phyloP scores from a whole-genome alignment of 208 protist species.

The Trypanosoma boissoni region DNA sequence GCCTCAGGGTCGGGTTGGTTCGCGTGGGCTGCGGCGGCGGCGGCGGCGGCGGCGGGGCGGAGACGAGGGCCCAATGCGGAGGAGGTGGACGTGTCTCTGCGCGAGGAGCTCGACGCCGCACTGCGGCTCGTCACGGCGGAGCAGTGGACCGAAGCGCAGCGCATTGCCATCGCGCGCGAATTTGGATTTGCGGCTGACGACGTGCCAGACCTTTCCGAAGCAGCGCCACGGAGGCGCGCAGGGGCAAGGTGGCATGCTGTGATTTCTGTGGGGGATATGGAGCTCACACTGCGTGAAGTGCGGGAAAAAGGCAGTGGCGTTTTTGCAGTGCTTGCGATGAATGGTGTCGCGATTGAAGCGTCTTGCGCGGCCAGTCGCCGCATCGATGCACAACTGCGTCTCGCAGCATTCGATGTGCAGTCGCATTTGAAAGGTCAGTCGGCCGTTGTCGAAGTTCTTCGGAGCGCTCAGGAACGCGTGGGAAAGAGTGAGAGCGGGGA shows the following conservation, averaged over 20 bases:
- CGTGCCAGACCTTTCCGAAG: conserved; percentile 30
- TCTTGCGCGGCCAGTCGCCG: conserved; percentile 4
- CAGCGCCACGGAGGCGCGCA: not conserved
- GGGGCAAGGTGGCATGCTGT: not conserved
- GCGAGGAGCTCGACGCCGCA: conserved; percentile 46
- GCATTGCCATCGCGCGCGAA: conserved; percentile 59
- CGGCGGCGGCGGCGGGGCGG: no score
- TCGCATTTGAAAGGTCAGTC: conserved; percentile 3
- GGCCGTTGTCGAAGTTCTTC: not conserved
- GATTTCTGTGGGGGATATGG: not conserved
- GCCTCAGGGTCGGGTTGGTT: no score
- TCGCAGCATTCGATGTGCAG: not conserved
- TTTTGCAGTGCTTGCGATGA: conserved; percentile 6
- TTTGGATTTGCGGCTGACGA: conserved; percentile 58
- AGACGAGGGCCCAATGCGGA: no score
- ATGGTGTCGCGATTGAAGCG: not conserved
- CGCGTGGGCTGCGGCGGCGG: no score
- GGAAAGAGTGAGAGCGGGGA: not conserved
- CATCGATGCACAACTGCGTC: conserved; percentile 3
- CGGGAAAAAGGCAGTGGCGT: not conserved
- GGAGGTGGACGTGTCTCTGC: no score
- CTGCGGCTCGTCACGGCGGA: conserved; percentile 55
- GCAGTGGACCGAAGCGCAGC: conserved; percentile 56
- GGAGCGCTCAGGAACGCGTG: not conserved
- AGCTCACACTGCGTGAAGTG: conserved; percentile 5